phyloP scores from a whole-genome alignment of 192 early-diverging fungal species.

The Rhizoclosmatium globosum region DNA sequence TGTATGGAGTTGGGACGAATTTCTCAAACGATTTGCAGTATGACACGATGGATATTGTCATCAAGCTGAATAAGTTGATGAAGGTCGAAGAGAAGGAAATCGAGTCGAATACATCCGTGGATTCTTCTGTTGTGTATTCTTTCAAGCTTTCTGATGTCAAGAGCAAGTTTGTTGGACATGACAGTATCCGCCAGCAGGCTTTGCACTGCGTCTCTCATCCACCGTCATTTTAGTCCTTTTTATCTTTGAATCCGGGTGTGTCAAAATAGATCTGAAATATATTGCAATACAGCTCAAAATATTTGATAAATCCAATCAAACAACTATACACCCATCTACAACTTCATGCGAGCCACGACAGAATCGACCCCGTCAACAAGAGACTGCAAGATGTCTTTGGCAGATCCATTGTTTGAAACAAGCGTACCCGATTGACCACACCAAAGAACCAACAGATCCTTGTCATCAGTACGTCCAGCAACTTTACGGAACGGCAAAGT shows the following conservation, averaged over 20 bases:
- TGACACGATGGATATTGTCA: constrained; percentile 14
- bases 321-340: neutral
- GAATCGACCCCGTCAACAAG: neutral
- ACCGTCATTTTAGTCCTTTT: neutral
- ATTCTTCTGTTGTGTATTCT: neutral
- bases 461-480: constrained; percentile 10
- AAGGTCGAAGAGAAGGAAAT: neutral
- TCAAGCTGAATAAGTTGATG: constrained; percentile 17
- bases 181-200: neutral
- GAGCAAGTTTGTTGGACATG: constrained; percentile 22
- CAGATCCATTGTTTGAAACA: neutral
- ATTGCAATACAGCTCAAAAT: too few relatives aligned
- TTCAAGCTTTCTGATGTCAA: constrained; percentile 31
- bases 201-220: neutral
- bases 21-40: constrained; percentile 32
- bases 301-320: too few relatives aligned
- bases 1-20: constrained; percentile 22
- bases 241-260: neutral
- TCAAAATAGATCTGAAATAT: too few relatives aligned
- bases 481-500: constrained; percentile 9
- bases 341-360: neutral
- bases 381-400: neutral
- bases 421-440: constrained; percentile 25
- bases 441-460: constrained; percentile 8
- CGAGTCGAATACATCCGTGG: neutral